Conservation (phyloP, 1,284 basidiomycete species). For the Phenoliferia sp. region DNA sequence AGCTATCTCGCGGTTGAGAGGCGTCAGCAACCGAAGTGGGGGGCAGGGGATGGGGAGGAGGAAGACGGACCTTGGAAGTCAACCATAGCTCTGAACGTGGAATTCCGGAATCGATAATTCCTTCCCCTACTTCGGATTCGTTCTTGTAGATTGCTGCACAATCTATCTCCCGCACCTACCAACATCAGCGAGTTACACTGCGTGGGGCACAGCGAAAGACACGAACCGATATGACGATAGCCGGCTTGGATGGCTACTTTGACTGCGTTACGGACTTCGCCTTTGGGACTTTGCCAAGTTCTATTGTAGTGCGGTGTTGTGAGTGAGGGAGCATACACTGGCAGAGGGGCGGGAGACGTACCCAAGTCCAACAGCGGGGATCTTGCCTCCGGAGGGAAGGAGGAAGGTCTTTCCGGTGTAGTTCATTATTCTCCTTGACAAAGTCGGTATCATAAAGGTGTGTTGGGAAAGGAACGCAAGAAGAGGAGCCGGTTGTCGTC, state of each 20-base stretch:
- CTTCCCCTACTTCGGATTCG: constrained; percentile 37
- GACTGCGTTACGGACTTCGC: constrained; percentile 4
- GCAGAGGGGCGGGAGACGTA: constrained; percentile 2
- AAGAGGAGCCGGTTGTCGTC: no score
- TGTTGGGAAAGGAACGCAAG: no score
- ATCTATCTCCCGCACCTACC: constrained; percentile 45
- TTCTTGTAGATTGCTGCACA: constrained; percentile 60
- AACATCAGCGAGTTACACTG: not conserved
- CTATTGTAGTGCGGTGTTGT: constrained; percentile 22
- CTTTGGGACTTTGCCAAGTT: constrained; percentile 26
- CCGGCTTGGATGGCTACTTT: constrained; percentile 19
- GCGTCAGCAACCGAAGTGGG: not conserved
- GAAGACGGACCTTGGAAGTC: constrained; percentile 33
- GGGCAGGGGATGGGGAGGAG: not conserved
- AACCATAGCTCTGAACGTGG: constrained; percentile 42
- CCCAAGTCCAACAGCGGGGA: constrained; percentile 35
- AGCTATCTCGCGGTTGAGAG: constrained; percentile 29
- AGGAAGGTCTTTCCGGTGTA: not conserved
- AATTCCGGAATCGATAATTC: constrained; percentile 38
- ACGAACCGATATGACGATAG: constrained; percentile 7
- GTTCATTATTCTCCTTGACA: no score
- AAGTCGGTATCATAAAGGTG: no score
- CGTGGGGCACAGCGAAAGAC: not conserved
- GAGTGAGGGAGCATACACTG: not conserved
- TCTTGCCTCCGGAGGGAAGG: constrained; percentile 13